phyloP scores from a whole-genome alignment of 768 basidiomycete species.

The Amanita pseudoporphyria region DNA sequence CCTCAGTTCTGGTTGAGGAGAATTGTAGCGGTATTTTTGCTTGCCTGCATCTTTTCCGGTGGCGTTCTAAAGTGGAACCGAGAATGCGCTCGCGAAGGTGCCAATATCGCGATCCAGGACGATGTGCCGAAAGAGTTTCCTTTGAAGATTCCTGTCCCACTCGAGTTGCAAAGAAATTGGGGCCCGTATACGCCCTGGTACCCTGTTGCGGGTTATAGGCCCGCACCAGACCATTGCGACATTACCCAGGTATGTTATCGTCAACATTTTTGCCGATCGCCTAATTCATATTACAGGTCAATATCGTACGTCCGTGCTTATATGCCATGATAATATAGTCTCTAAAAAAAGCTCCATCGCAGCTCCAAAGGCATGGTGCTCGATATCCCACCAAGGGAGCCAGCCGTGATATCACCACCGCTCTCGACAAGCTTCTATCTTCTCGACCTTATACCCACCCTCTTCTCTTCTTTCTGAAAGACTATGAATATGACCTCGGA shows the following conservation, averaged over 20 bases:
- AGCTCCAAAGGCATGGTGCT: slow-evolving; percentile 79
- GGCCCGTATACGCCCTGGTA: slow-evolving; percentile 55
- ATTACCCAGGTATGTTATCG: slow-evolving; percentile 41
- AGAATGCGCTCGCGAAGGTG: too few relatives aligned
- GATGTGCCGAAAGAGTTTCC: neutral
- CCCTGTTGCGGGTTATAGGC: slow-evolving; percentile 32
- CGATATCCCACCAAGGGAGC: slow-evolving; percentile 59
- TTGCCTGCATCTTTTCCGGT: too few relatives aligned
- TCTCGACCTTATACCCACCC: slow-evolving; percentile 35
- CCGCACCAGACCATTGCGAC: slow-evolving; percentile 38
- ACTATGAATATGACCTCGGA: slow-evolving; percentile 53
- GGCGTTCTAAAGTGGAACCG: too few relatives aligned
- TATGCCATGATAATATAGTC: neutral
- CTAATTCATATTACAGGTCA: slow-evolving; percentile 32
- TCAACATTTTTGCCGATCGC: neutral
- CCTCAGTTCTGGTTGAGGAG: too few relatives aligned
- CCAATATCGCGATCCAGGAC: too few relatives aligned
- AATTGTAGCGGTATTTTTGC: too few relatives aligned
- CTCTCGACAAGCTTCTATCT: slow-evolving; percentile 44
- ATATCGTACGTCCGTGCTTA: slow-evolving; percentile 36
- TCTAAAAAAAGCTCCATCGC: neutral
- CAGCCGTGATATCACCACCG: slow-evolving; percentile 28
- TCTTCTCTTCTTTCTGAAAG: slow-evolving; percentile 43
- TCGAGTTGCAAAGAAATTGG: slow-evolving; percentile 25
- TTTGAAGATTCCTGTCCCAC: neutral